phyloP scores from a whole-genome alignment of 352 stramenopile genomes.

The Bremia lactucae region DNA sequence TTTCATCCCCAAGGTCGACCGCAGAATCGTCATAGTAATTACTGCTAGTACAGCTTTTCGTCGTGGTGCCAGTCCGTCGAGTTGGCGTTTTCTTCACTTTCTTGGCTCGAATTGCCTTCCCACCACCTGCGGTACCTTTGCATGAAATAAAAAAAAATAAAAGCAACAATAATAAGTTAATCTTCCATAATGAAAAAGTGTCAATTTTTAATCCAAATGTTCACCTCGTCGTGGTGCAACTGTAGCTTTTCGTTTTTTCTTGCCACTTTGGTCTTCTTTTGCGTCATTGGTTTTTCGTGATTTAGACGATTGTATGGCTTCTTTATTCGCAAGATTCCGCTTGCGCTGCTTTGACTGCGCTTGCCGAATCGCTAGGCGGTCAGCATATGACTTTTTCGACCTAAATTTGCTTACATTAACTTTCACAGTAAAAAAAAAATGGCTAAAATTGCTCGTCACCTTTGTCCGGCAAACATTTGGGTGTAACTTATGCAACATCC shows the following conservation, averaged over 20 bases:
- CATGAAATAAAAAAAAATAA: neutral
- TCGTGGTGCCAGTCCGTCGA: conserved; percentile 27
- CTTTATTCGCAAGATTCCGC: conserved; percentile 13
- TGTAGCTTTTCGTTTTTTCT: conserved; percentile 18
- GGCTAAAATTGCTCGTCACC: conserved; percentile 18
- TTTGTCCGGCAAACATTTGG: conserved; percentile 62
- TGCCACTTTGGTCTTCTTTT: conserved; percentile 9
- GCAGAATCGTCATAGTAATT: conserved; percentile 54
- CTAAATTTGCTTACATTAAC: no score
- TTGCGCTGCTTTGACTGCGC: conserved; percentile 43
- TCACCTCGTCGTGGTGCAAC: conserved; percentile 20
- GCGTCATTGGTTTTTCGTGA: neutral
- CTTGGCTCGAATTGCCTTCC: conserved; percentile 19
- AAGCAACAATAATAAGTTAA: neutral
- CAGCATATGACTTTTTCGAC: conserved; percentile 40
- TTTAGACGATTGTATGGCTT: neutral
- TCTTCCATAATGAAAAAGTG: neutral
- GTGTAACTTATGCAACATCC: conserved; percentile 55
- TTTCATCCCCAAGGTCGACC: conserved; percentile 36
- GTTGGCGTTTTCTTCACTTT: conserved; percentile 15
- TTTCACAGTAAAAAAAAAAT: no score
- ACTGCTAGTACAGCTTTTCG: conserved; percentile 15
- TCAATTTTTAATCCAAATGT: neutral
- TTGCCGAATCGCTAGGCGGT: conserved; percentile 31
- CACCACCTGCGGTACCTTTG: conserved; percentile 6